These are phyloP conservation scores for Glutinoglossum americanum DNA, from an alignment of 495 filamentous ascomycete species.

Conservation along the genomic window DNA sequence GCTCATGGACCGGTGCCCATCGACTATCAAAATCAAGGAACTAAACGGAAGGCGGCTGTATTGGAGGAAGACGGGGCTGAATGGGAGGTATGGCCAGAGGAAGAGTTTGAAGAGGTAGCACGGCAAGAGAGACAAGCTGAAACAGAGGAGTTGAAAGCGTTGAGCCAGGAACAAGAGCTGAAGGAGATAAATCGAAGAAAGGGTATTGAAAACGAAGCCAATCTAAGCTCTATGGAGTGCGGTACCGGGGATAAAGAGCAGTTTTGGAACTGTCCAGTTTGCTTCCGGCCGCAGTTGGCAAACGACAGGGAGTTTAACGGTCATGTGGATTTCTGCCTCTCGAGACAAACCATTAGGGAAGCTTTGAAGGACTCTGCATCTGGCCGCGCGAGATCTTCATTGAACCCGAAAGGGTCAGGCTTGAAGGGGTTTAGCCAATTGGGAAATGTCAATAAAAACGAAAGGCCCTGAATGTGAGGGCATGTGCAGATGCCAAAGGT, in stretches of 20 bases:
- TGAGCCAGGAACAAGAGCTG: slow-evolving; percentile 34
- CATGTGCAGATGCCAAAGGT: background rate
- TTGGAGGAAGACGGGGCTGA: slow-evolving; percentile 19
- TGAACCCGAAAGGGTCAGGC: background rate
- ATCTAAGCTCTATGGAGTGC: slow-evolving; percentile 24
- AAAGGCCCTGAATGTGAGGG: background rate
- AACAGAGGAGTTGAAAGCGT: slow-evolving; percentile 33
- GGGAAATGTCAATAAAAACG: background rate
- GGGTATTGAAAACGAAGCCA: slow-evolving; percentile 28
- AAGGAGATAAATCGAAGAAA: slow-evolving; percentile 10
- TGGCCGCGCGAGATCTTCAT: background rate
- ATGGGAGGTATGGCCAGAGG: slow-evolving; percentile 48
- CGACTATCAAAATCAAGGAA: slow-evolving; percentile 2
- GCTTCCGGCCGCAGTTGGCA: slow-evolving; percentile 44
- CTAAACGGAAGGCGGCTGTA: slow-evolving; percentile 4
- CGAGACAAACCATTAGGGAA: slow-evolving; percentile 64
- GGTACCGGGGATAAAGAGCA: slow-evolving; percentile 14
- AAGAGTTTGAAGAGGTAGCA: slow-evolving; percentile 43
- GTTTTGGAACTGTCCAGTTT: slow-evolving; percentile 79
- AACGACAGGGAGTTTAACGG: slow-evolving; percentile 70
- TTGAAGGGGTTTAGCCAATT: background rate
- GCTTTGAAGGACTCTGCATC: slow-evolving; percentile 32
- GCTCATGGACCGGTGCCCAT: slow-evolving; percentile 1
- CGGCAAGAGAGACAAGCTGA: slow-evolving; percentile 43
- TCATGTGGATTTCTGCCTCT: slow-evolving; percentile 88